These are phyloP conservation scores for Gloeopeniophorella convolvens DNA, from an alignment of 768 basidiomycete species.

Conservation along the genomic window DNA sequence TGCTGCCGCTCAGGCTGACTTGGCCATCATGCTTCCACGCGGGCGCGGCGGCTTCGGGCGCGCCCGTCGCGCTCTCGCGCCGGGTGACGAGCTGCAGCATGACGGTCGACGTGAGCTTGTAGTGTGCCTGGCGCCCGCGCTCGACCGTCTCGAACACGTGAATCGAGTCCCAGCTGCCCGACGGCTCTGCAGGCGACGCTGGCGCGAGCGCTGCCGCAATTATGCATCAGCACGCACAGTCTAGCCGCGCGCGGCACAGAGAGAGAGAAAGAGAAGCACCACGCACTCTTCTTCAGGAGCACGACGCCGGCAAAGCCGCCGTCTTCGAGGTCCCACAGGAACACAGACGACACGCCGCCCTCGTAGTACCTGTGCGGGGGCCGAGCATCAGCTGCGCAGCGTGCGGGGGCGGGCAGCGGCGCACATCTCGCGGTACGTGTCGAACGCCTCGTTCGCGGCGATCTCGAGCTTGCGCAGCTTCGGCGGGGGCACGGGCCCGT, in stretches of 20 bases:
- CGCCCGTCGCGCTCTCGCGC: constrained; percentile 21
- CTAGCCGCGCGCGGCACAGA: background rate
- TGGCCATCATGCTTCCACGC: constrained; percentile 62
- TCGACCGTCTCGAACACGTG: constrained; percentile 97
- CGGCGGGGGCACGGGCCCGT: constrained; percentile 79
- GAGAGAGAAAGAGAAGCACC: background rate
- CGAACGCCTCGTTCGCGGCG: constrained; percentile 92
- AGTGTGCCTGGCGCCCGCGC: constrained; percentile 86
- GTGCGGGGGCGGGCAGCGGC: constrained; percentile 22
- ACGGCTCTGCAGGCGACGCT: constrained; percentile 48
- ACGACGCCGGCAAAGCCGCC: constrained; percentile 97
- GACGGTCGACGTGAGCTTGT: constrained; percentile 94
- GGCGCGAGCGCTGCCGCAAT: constrained; percentile 51
- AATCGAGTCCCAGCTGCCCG: constrained; percentile 96
- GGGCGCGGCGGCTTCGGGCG: constrained; percentile 31
- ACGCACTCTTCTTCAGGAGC: constrained; percentile 85
- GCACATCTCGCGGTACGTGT: constrained; percentile 93
- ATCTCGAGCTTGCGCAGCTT: constrained; percentile 89
- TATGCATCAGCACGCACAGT: background rate
- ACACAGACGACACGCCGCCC: constrained; percentile 95
- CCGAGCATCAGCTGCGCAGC: no score
- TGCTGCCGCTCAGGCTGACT: constrained; percentile 85
- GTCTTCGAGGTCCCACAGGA: constrained; percentile 97
- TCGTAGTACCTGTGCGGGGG: constrained; percentile 76
- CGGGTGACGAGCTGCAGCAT: constrained; percentile 85